Conservation (phyloP, 1,139 yeast species). For the Nadsonia starkeyi-henricii region DNA sequence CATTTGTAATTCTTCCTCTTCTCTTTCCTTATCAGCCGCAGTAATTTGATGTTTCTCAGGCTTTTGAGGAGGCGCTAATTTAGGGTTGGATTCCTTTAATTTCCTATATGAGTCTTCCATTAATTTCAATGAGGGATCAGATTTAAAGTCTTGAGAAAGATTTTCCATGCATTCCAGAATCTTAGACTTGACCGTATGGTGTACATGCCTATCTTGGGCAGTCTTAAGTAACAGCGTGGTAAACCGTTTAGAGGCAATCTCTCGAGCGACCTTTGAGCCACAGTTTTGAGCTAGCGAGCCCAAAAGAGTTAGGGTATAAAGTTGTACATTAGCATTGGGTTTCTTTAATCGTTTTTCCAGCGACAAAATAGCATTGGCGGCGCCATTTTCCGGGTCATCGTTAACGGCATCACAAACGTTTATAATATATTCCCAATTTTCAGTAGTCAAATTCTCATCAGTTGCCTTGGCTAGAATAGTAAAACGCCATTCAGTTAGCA, state of each 20-base stretch:
- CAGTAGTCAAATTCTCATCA: slow-evolving; percentile 63
- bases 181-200: slow-evolving; percentile 50
- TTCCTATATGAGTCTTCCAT: slow-evolving; percentile 46
- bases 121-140: slow-evolving; percentile 61
- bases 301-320: slow-evolving; percentile 57
- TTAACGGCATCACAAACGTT: slow-evolving; percentile 76
- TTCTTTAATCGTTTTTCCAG: slow-evolving; percentile 41
- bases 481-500: background rate
- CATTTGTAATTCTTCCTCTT: slow-evolving; percentile 69
- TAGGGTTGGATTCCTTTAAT: slow-evolving; percentile 20
- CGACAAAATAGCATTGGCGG: slow-evolving; percentile 37
- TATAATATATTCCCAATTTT: slow-evolving; percentile 73
- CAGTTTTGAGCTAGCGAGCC: slow-evolving; percentile 84
- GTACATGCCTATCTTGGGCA: slow-evolving; percentile 45
- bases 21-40: slow-evolving; percentile 36
- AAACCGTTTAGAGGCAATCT: slow-evolving; percentile 59
- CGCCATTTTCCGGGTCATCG: slow-evolving; percentile 52
- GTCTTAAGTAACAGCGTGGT: slow-evolving; percentile 42
- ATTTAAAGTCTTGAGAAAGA: slow-evolving; percentile 39
- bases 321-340: slow-evolving; percentile 67
- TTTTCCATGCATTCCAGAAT: slow-evolving; percentile 58
- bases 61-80: slow-evolving; percentile 35
- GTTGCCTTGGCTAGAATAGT: slow-evolving; percentile 45
- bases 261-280: slow-evolving; percentile 76
- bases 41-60: slow-evolving; percentile 48